Conservation (phyloP, 257 asterid genomes). For the Perilla frutescens region DNA sequence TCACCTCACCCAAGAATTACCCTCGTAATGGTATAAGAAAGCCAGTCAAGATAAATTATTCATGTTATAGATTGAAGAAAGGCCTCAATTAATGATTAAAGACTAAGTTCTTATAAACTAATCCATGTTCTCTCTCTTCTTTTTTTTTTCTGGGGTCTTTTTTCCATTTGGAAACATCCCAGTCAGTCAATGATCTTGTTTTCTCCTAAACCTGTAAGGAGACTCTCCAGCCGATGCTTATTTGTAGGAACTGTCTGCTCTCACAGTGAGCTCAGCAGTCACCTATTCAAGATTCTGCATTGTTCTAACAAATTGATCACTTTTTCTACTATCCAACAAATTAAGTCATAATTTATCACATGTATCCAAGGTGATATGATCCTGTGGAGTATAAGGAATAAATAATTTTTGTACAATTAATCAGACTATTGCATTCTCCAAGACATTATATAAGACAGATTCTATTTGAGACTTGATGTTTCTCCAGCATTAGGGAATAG, state of each 20-base stretch:
- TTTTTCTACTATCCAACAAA: neutral
- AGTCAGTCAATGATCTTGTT: neutral
- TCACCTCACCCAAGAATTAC: neutral
- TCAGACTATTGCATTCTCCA: neutral
- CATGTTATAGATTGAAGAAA: conserved; percentile 12
- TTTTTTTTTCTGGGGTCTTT: neutral
- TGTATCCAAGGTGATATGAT: neutral
- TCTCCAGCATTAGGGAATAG: conserved; percentile 7
- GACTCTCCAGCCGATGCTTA: neutral
- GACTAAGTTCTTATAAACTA: neutral
- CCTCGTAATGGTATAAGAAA: neutral
- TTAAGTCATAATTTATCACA: neutral
- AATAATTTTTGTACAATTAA: neutral
- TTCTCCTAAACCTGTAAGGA: neutral
- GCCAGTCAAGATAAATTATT: conserved; percentile 10
- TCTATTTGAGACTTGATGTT: neutral
- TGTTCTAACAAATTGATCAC: neutral
- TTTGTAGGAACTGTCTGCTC: neutral
- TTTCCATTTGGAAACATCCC: neutral
- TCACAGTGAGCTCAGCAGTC: conserved; percentile 1
- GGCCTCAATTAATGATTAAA: conserved; percentile 11
- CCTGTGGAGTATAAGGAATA: neutral
- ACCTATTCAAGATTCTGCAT: neutral
- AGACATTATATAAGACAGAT: neutral
- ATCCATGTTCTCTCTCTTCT: neutral